These are phyloP conservation scores for Thuja plicata DNA, from an alignment of 83 land plant species.

Conservation along the genomic window DNA sequence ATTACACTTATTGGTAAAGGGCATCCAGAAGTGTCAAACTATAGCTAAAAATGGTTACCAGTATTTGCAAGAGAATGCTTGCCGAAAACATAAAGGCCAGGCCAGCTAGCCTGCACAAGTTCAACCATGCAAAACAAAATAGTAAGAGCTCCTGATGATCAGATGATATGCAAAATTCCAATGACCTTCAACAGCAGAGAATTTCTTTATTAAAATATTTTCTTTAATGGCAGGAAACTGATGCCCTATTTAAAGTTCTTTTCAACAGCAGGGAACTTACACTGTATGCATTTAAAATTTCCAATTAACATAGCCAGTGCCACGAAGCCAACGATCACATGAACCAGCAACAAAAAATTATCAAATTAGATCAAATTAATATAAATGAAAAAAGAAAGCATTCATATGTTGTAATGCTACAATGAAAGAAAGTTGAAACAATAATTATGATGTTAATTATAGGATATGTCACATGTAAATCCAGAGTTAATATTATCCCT, in stretches of 20 bases:
- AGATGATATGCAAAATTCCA: background rate
- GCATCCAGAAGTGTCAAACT: slow-evolving; percentile 1
- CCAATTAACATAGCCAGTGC: background rate
- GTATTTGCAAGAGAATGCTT: slow-evolving; percentile 79
- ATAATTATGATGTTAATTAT: background rate
- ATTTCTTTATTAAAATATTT: background rate
- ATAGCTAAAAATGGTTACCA: slow-evolving; percentile 31
- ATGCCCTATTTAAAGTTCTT: background rate
- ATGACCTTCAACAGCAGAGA: background rate
- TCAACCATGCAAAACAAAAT: background rate
- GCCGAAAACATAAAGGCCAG: slow-evolving; percentile 87
- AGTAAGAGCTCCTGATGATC: background rate
- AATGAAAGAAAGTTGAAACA: background rate
- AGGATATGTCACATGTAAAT: background rate
- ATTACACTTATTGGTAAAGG: background rate
- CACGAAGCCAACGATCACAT: background rate
- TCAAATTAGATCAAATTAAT: background rate
- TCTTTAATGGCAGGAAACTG: background rate
- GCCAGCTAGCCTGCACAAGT: slow-evolving; percentile 70
- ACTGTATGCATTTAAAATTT: background rate
- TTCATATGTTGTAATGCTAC: background rate
- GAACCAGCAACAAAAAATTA: background rate
- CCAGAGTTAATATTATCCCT: too few species aligned
- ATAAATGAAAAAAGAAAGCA: background rate
- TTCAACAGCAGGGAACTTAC: background rate